A percentile compares a stretch with the other conserved stretches of the same genome.
Conservation (phyloP, 257 asterid genomes). For the Solanum chiquidenum region DNA sequence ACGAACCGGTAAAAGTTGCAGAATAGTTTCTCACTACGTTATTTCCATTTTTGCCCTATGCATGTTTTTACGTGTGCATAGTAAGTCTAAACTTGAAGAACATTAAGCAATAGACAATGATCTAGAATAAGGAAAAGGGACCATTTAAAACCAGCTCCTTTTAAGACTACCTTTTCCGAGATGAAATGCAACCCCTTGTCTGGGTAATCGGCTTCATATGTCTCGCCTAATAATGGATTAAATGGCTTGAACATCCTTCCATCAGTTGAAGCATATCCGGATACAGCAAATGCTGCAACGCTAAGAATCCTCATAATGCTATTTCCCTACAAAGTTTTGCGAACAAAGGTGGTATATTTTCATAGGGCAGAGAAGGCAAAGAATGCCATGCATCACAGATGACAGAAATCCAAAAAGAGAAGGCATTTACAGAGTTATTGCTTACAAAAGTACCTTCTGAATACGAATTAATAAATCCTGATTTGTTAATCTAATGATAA, state of each 20-base stretch:
- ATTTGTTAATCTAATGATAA: not conserved
- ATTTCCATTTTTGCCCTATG: not conserved
- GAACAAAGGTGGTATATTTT: not conserved
- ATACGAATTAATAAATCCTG: not conserved
- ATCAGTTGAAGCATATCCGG: conserved; percentile 11
- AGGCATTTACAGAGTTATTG: not conserved
- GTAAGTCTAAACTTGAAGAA: not conserved
- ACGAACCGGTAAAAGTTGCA: not conserved
- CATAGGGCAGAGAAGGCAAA: not conserved
- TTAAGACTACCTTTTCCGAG: conserved; percentile 5
- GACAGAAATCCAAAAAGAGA: not conserved
- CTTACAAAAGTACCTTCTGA: not conserved
- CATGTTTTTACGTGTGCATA: not conserved
- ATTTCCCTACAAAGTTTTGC: conserved; percentile 4
- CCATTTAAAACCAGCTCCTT: not conserved
- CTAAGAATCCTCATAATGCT: conserved; percentile 8
- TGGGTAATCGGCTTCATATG: conserved; percentile 8
- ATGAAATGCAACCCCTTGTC: conserved; percentile 7
- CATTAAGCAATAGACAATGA: not conserved
- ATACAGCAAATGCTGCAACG: conserved; percentile 8
- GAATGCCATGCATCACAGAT: not conserved
- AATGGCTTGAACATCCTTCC: conserved; percentile 10
- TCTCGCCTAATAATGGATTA: conserved; percentile 9
- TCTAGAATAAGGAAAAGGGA: not conserved
- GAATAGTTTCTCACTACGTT: not conserved